A percentile compares a stretch with the other conserved stretches of the same genome.
phyloP scores from a whole-genome alignment of 106 monocot genomes.

The Dioscorea alata region DNA sequence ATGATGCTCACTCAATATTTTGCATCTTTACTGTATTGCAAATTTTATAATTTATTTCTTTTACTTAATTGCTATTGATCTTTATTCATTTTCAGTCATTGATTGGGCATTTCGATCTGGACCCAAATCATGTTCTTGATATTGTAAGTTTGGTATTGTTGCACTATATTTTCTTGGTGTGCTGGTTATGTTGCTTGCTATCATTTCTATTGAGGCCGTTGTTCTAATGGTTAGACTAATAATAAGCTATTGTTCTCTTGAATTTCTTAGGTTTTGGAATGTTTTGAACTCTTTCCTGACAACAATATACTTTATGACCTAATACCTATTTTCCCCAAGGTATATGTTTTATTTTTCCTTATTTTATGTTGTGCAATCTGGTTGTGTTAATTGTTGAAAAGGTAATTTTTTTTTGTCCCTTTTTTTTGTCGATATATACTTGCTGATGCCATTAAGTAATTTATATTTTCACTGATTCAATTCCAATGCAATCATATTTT shows the following conservation, averaged over 20 bases:
- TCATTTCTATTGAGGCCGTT: no score
- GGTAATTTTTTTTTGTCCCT: no score
- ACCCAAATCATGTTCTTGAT: constrained; percentile 98
- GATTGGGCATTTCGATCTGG: constrained; percentile 98
- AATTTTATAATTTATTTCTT: background rate
- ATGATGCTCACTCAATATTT: background rate
- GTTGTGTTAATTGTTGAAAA: background rate
- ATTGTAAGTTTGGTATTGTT: constrained; percentile 59
- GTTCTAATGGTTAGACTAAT: no score
- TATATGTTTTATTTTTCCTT: constrained; percentile 13
- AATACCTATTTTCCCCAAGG: constrained; percentile 97
- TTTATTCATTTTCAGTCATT: constrained; percentile 58
- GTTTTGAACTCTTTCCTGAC: constrained; percentile 87
- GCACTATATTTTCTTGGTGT: background rate
- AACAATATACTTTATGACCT: constrained; percentile 60
- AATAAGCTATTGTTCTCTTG: background rate
- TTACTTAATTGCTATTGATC: background rate
- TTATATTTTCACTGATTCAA: no score
- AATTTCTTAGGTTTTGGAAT: constrained; percentile 75
- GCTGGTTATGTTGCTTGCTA: no score
- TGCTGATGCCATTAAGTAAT: no score
- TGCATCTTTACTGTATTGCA: background rate
- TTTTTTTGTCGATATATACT: no score
- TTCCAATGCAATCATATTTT: no score
- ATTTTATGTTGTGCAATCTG: background rate